A percentile compares a stretch with the other conserved stretches of the same genome.
phyloP scores from a whole-genome alignment of 1,139 yeast species.

The Entelexis sorbosivorans region DNA sequence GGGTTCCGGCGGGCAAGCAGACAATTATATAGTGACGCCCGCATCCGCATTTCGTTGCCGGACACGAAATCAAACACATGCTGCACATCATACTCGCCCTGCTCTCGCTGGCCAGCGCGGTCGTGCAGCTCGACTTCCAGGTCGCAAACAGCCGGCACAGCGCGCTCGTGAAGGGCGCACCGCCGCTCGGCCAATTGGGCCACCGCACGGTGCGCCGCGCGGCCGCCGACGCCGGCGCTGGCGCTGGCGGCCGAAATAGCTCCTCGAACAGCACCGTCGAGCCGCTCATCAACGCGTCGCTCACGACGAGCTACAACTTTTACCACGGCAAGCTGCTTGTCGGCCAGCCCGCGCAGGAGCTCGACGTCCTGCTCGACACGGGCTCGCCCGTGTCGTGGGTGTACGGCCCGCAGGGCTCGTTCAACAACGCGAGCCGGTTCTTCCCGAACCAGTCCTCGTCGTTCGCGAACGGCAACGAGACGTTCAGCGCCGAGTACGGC shows the following conservation, averaged over 20 bases:
- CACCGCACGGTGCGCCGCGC: not conserved
- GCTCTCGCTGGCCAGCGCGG: constrained; percentile 17
- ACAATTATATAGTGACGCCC: not conserved
- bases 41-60: not conserved
- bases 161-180: not conserved
- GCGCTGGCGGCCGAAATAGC: not conserved
- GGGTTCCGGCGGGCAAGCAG: not conserved
- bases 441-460: constrained; percentile 26
- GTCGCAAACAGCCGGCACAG: constrained; percentile 14
- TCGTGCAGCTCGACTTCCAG: constrained; percentile 16
- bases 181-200: not conserved
- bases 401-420: constrained; percentile 28
- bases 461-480: constrained; percentile 20
- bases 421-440: constrained; percentile 30
- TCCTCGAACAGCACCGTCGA: constrained; percentile 11
- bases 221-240: not conserved
- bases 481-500: constrained; percentile 44
- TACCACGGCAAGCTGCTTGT: constrained; percentile 75
- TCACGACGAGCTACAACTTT: constrained; percentile 24
- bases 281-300: constrained; percentile 17
- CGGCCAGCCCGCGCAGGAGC: constrained; percentile 85
- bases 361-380: constrained; percentile 73
- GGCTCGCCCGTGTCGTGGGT: constrained; percentile 46
- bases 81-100: constrained; percentile 7
- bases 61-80: not conserved